Percentiles rank a stretch among this genome's conserved stretches.
phyloP scores from a whole-genome alignment of 2,329 filamentous ascomycete genomes.

The Sporothrix brunneoviolacea region DNA sequence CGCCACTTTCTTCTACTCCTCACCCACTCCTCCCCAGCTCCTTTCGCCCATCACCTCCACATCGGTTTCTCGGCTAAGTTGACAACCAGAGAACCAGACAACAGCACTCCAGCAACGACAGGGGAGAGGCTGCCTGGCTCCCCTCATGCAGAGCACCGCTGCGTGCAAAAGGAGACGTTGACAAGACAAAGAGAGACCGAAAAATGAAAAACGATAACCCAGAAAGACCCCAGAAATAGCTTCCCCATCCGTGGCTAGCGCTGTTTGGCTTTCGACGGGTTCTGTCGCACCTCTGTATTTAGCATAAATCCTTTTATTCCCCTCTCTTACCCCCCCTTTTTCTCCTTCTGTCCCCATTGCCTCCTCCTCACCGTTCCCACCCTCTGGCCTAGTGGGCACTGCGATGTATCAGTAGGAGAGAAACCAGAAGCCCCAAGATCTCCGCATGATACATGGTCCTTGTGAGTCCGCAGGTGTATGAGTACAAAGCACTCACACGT shows the following conservation, averaged over 20 bases:
- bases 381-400: too few relatives aligned
- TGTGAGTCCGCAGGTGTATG: too few relatives aligned
- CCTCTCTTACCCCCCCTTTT: neutral
- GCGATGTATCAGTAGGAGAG: too few relatives aligned
- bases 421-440: too few relatives aligned
- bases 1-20: too few relatives aligned
- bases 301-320: conserved; percentile 10
- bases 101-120: too few relatives aligned
- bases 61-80: conserved; percentile 8
- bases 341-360: neutral
- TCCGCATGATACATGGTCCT: too few relatives aligned
- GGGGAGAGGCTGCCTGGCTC: too few relatives aligned
- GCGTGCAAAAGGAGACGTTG: neutral
- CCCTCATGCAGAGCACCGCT: neutral
- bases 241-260: neutral
- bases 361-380: neutral
- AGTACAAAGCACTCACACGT: too few relatives aligned
- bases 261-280: neutral
- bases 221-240: neutral
- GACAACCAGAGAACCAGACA: neutral
- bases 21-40: too few relatives aligned
- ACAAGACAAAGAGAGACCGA: neutral
- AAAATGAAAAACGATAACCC: neutral
- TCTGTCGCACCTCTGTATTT: conserved; percentile 7
- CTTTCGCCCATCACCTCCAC: too few relatives aligned